These are phyloP conservation scores for Talaromyces sp. DNA, from an alignment of 2,329 filamentous ascomycete genomes.

Conservation along the genomic window DNA sequence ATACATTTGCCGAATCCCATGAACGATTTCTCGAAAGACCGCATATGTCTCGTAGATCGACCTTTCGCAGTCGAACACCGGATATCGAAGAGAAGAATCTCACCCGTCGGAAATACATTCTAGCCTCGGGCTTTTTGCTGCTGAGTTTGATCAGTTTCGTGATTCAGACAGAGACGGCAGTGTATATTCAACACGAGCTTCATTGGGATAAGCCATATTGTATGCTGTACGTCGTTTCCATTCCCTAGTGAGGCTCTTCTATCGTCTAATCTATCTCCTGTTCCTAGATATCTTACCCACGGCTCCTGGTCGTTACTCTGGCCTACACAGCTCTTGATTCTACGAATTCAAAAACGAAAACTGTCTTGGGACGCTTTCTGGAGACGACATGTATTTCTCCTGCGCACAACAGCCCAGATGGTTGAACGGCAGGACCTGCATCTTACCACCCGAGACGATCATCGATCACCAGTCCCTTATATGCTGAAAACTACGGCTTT, in stretches of 20 bases:
- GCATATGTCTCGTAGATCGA: conserved; percentile 56
- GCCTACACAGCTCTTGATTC: conserved; percentile 75
- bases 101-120: conserved; percentile 78
- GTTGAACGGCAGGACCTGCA: conserved; percentile 75
- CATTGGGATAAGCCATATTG: conserved; percentile 99
- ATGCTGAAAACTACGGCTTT: conserved; percentile 75
- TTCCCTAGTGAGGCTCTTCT: not conserved
- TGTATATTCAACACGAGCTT: conserved; percentile 88
- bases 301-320: conserved; percentile 89
- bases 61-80: conserved; percentile 76
- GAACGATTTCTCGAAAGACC: conserved; percentile 37
- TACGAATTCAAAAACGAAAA: conserved; percentile 74
- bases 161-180: conserved; percentile 90
- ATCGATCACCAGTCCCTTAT: conserved; percentile 62
- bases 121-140: conserved; percentile 78
- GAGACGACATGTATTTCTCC: conserved; percentile 64
- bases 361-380: conserved; percentile 83
- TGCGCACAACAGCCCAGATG: conserved; percentile 74
- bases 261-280: not conserved
- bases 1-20: conserved; percentile 29
- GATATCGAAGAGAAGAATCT: conserved; percentile 59
- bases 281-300: conserved; percentile 74
- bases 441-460: conserved; percentile 44
- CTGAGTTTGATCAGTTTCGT: conserved; percentile 85
- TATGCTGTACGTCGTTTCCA: conserved; percentile 69